Conservation (phyloP, 1,284 basidiomycete species). For the Apiotrichum siamense region DNA sequence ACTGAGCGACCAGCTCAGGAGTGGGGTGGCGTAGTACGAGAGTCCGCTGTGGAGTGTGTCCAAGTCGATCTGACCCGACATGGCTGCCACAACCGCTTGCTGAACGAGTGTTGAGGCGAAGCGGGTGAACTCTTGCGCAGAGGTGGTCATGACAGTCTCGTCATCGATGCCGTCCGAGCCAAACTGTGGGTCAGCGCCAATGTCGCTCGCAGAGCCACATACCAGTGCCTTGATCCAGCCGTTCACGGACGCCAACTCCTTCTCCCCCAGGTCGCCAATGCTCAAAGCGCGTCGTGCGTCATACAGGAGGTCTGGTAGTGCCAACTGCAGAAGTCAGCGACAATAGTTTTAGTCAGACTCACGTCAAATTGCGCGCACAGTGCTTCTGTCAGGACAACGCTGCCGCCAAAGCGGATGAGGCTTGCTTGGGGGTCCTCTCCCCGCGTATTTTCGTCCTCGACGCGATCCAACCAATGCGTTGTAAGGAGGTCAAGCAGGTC, state of each 20-base stretch:
- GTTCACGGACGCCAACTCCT: slow-evolving; percentile 36
- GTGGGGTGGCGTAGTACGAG: slow-evolving; percentile 52
- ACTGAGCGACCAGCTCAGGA: slow-evolving; percentile 52
- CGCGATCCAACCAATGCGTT: slow-evolving; percentile 23
- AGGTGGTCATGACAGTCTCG: slow-evolving; percentile 46
- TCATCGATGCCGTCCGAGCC: slow-evolving; percentile 47
- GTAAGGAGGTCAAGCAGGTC: slow-evolving; percentile 21
- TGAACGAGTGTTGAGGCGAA: slow-evolving; percentile 50
- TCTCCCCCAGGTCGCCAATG: slow-evolving; percentile 33
- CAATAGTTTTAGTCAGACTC: not conserved
- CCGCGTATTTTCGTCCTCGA: slow-evolving; percentile 23
- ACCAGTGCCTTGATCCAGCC: slow-evolving; percentile 46
- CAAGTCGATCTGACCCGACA: slow-evolving; percentile 49
- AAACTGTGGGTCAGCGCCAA: slow-evolving; percentile 27
- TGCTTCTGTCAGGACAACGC: slow-evolving; percentile 40
- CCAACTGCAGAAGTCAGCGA: slow-evolving; percentile 16
- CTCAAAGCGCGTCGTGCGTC: slow-evolving; percentile 33
- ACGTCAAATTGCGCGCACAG: slow-evolving; percentile 37
- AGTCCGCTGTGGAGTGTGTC: slow-evolving; percentile 51
- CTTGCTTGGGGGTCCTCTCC: slow-evolving; percentile 43
- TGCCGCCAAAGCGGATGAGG: slow-evolving; percentile 43
- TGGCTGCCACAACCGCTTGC: slow-evolving; percentile 49
- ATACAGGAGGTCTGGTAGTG: slow-evolving; percentile 25
- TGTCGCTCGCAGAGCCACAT: slow-evolving; percentile 13
- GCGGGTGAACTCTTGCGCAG: slow-evolving; percentile 46